Evolutionary conservation across 352 stramenopile species (phyloP).

Genomic region (Phytophthora cactorum): DNA sequence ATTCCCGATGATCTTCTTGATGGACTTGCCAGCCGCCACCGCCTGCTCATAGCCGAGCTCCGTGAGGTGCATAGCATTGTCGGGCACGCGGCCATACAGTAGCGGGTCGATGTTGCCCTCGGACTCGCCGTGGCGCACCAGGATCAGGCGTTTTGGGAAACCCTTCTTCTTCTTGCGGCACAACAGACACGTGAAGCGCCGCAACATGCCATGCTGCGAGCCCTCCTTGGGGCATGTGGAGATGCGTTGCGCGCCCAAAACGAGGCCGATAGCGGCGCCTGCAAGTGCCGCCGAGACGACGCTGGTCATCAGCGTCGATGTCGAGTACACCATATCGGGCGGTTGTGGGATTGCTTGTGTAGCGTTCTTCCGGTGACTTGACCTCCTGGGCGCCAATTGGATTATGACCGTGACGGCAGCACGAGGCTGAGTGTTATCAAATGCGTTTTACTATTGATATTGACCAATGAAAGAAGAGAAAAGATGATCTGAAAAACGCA

Average conservation of each 20-base stretch:
- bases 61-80: slow-evolving; percentile 89
- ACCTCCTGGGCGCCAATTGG: slow-evolving; percentile 21
- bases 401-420: slow-evolving; percentile 21
- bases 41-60: slow-evolving; percentile 81
- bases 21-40: slow-evolving; percentile 63
- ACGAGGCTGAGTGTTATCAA: slow-evolving; percentile 10
- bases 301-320: slow-evolving; percentile 49
- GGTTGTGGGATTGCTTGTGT: neutral
- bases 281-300: slow-evolving; percentile 52
- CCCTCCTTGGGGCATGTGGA: slow-evolving; percentile 25
- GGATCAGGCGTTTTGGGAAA: slow-evolving; percentile 80
- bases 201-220: slow-evolving; percentile 29
- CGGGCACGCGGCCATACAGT: slow-evolving; percentile 74
- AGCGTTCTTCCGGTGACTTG: slow-evolving; percentile 17
- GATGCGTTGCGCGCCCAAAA: slow-evolving; percentile 20
- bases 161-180: slow-evolving; percentile 48
- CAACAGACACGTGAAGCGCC: slow-evolving; percentile 46
- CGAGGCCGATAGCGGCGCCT: slow-evolving; percentile 48
- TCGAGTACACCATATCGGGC: slow-evolving; percentile 52
- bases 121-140: slow-evolving; percentile 86
- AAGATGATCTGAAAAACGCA: slow-evolving; percentile 18
- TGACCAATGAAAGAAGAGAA: slow-evolving; percentile 7
- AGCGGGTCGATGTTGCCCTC: slow-evolving; percentile 88
- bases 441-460: neutral
- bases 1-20: slow-evolving; percentile 82